phyloP scores from a whole-genome alignment of 2,329 filamentous ascomycete genomes.

The Neofusicoccum cordaticola region DNA sequence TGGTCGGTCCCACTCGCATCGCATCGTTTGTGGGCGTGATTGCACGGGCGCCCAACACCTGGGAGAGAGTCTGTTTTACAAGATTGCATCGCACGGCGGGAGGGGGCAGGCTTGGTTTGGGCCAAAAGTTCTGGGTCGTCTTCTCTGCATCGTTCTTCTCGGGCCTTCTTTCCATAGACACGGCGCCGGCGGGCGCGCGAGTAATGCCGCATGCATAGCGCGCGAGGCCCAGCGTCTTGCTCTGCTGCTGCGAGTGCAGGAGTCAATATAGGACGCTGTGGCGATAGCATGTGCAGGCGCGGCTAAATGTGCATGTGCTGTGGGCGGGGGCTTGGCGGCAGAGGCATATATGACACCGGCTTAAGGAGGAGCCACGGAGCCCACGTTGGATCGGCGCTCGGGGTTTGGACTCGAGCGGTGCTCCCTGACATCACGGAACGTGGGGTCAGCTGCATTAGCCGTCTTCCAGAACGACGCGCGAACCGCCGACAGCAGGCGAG shows the following conservation, averaged over 20 bases:
- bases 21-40: background rate
- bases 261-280: background rate
- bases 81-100: background rate
- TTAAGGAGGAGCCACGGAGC: no score
- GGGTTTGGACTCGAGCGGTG: background rate
- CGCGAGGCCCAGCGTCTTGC: background rate
- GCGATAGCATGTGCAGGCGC: background rate
- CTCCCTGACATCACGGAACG: slow-evolving; percentile 15
- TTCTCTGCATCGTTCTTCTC: background rate
- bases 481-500: no score
- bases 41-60: background rate
- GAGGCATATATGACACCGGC: no score
- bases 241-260: background rate
- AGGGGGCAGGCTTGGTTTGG: background rate
- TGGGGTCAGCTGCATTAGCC: slow-evolving; percentile 11
- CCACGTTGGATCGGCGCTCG: background rate
- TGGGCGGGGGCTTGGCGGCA: background rate
- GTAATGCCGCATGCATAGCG: background rate
- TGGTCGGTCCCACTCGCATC: background rate
- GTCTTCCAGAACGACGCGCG: background rate
- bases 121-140: background rate
- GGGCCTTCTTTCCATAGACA: background rate
- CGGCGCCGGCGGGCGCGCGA: background rate
- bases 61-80: background rate
- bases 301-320: background rate